Evolutionary conservation across 345 rosid species (phyloP).

Genomic region (Hevea brasiliensis): DNA sequence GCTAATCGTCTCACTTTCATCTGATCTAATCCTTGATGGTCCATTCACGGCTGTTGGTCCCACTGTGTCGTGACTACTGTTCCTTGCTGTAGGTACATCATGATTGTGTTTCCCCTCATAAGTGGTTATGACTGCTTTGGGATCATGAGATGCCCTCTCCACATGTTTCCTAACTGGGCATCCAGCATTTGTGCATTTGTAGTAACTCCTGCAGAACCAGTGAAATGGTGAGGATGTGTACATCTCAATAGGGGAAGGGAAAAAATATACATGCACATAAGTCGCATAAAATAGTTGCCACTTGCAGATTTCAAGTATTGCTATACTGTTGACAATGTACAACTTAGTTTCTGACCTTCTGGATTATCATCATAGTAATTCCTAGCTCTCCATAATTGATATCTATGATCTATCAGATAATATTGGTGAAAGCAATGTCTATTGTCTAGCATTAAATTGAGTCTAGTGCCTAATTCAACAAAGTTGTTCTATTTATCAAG

Average conservation of each 20-base stretch:
- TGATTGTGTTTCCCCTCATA: constrained; percentile 99
- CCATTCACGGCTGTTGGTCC: constrained; percentile 45
- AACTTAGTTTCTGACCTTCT: neutral
- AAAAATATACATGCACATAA: neutral
- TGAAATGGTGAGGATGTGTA: neutral
- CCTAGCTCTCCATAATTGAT: neutral
- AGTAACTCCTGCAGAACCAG: constrained; percentile 73
- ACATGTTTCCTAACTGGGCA: constrained; percentile 97
- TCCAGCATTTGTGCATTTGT: constrained; percentile 91
- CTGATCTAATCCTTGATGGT: constrained; percentile 50
- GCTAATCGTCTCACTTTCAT: constrained; percentile 69
- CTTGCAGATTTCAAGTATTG: neutral
- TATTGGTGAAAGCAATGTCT: neutral
- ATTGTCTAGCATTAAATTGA: too few species aligned
- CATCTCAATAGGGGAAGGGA: neutral
- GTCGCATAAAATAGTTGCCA: too few species aligned
- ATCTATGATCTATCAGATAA: neutral
- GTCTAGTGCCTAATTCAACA: neutral
- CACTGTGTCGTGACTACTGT: constrained; percentile 58
- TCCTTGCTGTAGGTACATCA: constrained; percentile 79
- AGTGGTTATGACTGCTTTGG: constrained; percentile 96
- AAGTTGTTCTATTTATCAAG: neutral
- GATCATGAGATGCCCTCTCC: constrained; percentile 99
- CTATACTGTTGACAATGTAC: neutral
- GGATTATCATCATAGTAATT: neutral